Conservation (phyloP, 2,329 filamentous ascomycete species). For the Epichloe coenophiala region DNA sequence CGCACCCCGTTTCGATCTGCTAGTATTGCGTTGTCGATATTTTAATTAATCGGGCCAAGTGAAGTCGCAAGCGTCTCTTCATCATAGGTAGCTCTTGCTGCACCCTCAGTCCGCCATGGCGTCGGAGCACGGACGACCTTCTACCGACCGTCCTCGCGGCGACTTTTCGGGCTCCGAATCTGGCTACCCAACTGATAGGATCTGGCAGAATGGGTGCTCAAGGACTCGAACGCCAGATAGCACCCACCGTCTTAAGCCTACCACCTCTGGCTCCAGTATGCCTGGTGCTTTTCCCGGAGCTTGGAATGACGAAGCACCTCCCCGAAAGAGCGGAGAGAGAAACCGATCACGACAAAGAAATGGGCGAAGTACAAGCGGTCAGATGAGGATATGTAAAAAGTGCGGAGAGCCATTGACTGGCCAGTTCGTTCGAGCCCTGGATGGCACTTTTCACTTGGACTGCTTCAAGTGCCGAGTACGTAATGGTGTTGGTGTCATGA, state of each 20-base stretch:
- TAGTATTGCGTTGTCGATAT: not conserved
- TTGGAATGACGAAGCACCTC: slow-evolving; percentile 25
- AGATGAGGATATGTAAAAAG: slow-evolving; percentile 64
- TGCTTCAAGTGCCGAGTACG: slow-evolving; percentile 94
- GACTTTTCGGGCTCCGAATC: slow-evolving; percentile 18
- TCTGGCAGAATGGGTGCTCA: slow-evolving; percentile 23
- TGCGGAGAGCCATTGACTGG: slow-evolving; percentile 79
- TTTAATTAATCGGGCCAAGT: slow-evolving; percentile 10
- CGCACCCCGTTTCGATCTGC: slow-evolving; percentile 1
- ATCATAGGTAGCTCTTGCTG: not conserved
- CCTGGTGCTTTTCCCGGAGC: slow-evolving; percentile 16
- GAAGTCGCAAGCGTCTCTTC: slow-evolving; percentile 3
- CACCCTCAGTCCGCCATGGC: slow-evolving; percentile 22
- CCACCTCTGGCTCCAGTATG: slow-evolving; percentile 21
- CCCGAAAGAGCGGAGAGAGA: slow-evolving; percentile 41
- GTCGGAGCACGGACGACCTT: slow-evolving; percentile 31
- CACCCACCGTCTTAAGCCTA: slow-evolving; percentile 19
- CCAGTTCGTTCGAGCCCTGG: slow-evolving; percentile 88
- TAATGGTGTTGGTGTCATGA: not conserved
- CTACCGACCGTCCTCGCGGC: slow-evolving; percentile 23
- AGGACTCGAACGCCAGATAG: slow-evolving; percentile 23
- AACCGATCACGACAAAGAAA: slow-evolving; percentile 41
- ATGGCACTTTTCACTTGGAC: slow-evolving; percentile 90
- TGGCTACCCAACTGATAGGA: slow-evolving; percentile 18
- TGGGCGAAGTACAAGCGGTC: slow-evolving; percentile 43